Evolutionary conservation across 2,329 filamentous ascomycete species (phyloP), one percentile per base, ranked within the genome.

Genomic region (Biscogniauxia mediterranea): DNA sequence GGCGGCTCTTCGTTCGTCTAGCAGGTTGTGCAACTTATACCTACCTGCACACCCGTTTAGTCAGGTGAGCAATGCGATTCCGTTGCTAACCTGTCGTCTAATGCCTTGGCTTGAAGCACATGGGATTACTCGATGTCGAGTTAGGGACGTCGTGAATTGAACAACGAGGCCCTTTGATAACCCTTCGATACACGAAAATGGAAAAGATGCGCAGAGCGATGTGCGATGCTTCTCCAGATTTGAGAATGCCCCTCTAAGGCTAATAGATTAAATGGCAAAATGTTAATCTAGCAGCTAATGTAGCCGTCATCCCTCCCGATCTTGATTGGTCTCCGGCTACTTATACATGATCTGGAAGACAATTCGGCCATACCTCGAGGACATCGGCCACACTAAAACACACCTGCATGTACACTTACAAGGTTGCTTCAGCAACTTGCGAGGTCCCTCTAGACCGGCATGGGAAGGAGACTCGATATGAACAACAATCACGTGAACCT

Each of bases 191-290:
- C 46, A 63, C 62, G 55, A 66, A 66, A 63, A 57, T 38, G 60
- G 64, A 55, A 60, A 52, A 53, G 64, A 68, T 71, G 62, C 57
- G 65, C 68, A 65, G 56, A 61, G 60, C 59, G 58, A 65, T 61
- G 62, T 64, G 59, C 55, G 62, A 64, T 53, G 57, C 56, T 67
- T 61, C 57, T 61, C 64, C 60, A 64, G 61, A 61, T 25, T 65
- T 42, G 42, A 50, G 55, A 56, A 52, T 56, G 54, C 26, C 38
- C 62, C 52, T 57, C 63, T 62, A 61, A 46, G 61, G 50, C 59
- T 62, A 64, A 61, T 68, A 67, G 56, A 70, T 64, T 61, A 59
- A 64, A 60, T 62, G 66, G 63, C 59, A 65, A 66, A 64, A 69
- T 46, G 38, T 67, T 70, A 69, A 70, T 68, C 60, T 68, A 66